phyloP scores from a whole-genome alignment of 345 rosid species.

The Camelina laxa region DNA sequence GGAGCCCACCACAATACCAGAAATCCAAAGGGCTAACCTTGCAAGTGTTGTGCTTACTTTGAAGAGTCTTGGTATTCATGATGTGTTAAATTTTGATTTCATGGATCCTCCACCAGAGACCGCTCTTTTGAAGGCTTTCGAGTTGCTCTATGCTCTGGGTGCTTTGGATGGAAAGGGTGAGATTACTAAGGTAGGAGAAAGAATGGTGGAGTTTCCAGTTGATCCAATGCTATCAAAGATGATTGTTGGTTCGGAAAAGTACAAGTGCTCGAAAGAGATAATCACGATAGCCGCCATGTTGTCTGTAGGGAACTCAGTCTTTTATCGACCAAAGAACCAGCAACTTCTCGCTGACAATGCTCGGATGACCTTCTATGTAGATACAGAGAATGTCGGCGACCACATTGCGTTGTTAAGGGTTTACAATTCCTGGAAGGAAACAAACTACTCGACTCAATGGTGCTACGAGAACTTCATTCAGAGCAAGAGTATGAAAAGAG shows the following conservation, averaged over 20 bases:
- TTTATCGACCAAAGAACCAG: slow-evolving; percentile 91
- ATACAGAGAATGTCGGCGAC: slow-evolving; percentile 79
- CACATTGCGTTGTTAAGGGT: slow-evolving; percentile 89
- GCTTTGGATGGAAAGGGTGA: slow-evolving; percentile 83
- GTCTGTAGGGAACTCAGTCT: slow-evolving; percentile 86
- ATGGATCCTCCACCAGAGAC: slow-evolving; percentile 95
- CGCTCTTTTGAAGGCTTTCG: slow-evolving; percentile 80
- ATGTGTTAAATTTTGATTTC: slow-evolving; percentile 80
- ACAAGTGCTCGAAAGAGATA: slow-evolving; percentile 81
- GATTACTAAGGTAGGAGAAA: slow-evolving; percentile 84
- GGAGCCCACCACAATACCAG: slow-evolving; percentile 88
- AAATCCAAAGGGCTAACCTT: slow-evolving; percentile 90
- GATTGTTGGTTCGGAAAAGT: slow-evolving; percentile 86
- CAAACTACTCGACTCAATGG: slow-evolving; percentile 87
- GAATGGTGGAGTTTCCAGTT: slow-evolving; percentile 96
- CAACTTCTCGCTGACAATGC: slow-evolving; percentile 92
- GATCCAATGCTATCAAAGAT: slow-evolving; percentile 91
- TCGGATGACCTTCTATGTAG: slow-evolving; percentile 68
- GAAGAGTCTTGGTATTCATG: slow-evolving; percentile 94
- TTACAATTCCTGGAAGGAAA: slow-evolving; percentile 85
- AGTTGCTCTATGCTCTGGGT: slow-evolving; percentile 77
- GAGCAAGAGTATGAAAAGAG: slow-evolving; percentile 94
- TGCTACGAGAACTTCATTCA: slow-evolving; percentile 96
- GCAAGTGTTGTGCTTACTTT: slow-evolving; percentile 86
- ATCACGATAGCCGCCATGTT: slow-evolving; percentile 88